A percentile compares a stretch with the other conserved stretches of the same genome.
phyloP scores from a whole-genome alignment of 495 filamentous ascomycete genomes.

The Penicillium paxilli region DNA sequence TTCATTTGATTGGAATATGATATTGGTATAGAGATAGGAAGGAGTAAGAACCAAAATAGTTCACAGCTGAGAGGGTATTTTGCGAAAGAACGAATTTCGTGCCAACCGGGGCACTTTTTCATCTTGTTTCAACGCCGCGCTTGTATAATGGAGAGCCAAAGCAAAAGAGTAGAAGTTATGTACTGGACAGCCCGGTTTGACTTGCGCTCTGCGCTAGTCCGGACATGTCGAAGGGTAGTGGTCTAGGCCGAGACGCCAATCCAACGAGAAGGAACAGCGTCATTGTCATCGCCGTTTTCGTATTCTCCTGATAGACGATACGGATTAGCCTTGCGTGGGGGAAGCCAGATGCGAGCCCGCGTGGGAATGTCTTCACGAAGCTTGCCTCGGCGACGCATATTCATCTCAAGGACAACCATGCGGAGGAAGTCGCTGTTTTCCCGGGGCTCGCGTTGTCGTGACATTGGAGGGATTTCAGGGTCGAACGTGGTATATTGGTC shows the following conservation, averaged over 20 bases:
- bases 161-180: conserved; percentile 12
- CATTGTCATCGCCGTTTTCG: conserved; percentile 35
- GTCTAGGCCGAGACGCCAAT: conserved; percentile 38
- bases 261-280: conserved; percentile 41
- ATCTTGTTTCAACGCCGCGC: conserved; percentile 28
- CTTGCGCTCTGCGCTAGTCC: conserved; percentile 16
- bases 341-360: conserved; percentile 81
- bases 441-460: conserved; percentile 82
- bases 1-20: background rate
- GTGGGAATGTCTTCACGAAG: conserved; percentile 82
- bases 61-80: conserved; percentile 18
- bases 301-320: conserved; percentile 28
- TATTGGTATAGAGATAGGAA: conserved; percentile 1
- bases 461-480: conserved; percentile 47
- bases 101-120: conserved; percentile 16
- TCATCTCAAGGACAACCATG: conserved; percentile 94
- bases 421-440: conserved; percentile 95
- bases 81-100: conserved; percentile 14
- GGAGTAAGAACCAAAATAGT: background rate
- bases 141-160: conserved; percentile 16
- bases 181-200: conserved; percentile 8
- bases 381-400: conserved; percentile 91
- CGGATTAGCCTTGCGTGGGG: conserved; percentile 63
- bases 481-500: conserved; percentile 43
- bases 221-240: background rate